Conservation (phyloP, 805 yeast species). For the Grigorovia jiainica region DNA sequence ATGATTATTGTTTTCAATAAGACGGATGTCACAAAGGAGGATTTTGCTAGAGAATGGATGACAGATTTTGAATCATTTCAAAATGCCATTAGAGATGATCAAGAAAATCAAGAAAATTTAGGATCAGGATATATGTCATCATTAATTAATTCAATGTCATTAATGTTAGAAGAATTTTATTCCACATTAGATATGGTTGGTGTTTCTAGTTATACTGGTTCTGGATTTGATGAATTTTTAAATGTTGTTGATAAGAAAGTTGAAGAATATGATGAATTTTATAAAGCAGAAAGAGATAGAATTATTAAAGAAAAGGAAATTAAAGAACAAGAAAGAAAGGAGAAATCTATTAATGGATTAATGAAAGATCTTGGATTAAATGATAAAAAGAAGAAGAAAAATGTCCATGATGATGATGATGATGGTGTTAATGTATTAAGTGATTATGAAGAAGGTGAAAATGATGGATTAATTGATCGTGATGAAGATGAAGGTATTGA, state of each 20-base stretch:
- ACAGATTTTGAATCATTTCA: constrained; percentile 90
- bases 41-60: constrained; percentile 95
- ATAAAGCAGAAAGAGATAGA: constrained; percentile 78
- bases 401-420: constrained; percentile 45
- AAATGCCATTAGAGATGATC: constrained; percentile 56
- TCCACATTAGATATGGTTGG: constrained; percentile 85
- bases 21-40: constrained; percentile 77
- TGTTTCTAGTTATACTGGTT: constrained; percentile 90
- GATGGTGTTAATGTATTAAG: constrained; percentile 46
- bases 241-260: constrained; percentile 78
- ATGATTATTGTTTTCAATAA: constrained; percentile 95
- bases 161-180: constrained; percentile 93
- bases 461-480: constrained; percentile 33
- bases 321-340: constrained; percentile 62
- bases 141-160: constrained; percentile 85
- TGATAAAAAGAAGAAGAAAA: constrained; percentile 22
- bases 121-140: constrained; percentile 89
- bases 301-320: constrained; percentile 68
- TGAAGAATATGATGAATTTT: constrained; percentile 76
- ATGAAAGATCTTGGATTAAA: constrained; percentile 80
- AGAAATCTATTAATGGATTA: constrained; percentile 56
- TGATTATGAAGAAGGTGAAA: constrained; percentile 33
- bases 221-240: constrained; percentile 85
- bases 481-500: constrained; percentile 48
- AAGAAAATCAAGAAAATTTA: constrained; percentile 46